Conservation (phyloP, 208 protist species). For the Leishmania lainsoni region DNA sequence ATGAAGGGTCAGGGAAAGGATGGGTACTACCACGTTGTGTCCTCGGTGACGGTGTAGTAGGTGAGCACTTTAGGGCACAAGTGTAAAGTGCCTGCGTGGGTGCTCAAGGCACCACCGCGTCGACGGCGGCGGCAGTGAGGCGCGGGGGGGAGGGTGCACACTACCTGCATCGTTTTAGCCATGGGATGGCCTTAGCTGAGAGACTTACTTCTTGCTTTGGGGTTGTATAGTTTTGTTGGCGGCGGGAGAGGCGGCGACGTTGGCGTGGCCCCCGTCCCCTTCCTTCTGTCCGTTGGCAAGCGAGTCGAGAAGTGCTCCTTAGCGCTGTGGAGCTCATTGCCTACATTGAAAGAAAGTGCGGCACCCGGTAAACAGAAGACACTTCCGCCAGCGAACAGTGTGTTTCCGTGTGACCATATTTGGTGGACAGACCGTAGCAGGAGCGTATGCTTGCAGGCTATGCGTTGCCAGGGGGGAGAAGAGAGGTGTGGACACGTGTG, state of each 20-base stretch:
- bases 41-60: conserved; percentile 20
- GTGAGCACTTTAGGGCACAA: not conserved
- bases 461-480: not conserved
- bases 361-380: not conserved
- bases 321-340: not conserved
- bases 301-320: not conserved
- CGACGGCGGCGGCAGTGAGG: not conserved
- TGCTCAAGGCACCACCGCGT: not conserved
- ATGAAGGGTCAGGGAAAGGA: conserved; percentile 59
- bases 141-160: not conserved
- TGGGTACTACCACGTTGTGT: conserved; percentile 77
- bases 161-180: not conserved
- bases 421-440: not conserved
- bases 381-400: not conserved
- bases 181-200: not conserved
- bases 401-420: not conserved
- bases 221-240: not conserved
- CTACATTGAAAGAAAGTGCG: not conserved
- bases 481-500: not conserved
- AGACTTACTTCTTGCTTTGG: too few relatives aligned
- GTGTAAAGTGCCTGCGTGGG: not conserved
- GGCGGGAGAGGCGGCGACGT: not conserved
- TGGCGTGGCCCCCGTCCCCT: not conserved
- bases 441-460: not conserved
- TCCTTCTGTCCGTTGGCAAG: not conserved